Evolutionary conservation across 192 early-diverging fungal genomes (phyloP).

Genomic region (Mortierella claussenii): DNA sequence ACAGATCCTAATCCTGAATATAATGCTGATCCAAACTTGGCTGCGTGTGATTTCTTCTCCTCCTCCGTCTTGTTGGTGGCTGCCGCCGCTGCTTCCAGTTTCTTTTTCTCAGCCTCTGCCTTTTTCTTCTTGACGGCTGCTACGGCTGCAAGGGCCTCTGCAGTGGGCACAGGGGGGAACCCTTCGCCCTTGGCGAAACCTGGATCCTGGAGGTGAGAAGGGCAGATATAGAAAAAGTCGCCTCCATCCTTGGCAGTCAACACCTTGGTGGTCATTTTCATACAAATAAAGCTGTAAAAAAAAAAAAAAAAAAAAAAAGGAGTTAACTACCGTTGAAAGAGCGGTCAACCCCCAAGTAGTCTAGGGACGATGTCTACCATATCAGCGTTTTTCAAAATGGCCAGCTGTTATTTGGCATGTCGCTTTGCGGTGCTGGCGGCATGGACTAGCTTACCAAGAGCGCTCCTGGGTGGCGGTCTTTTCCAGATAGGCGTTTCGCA

Average conservation of each 20-base stretch:
- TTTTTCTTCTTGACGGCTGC: slow-evolving; percentile 50
- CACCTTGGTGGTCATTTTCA: slow-evolving; percentile 61
- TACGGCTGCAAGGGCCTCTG: slow-evolving; percentile 33
- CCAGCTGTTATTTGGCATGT: too few relatives aligned
- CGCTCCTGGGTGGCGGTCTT: slow-evolving; percentile 43
- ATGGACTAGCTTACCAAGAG: slow-evolving; percentile 46
- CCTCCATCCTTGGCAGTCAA: slow-evolving; percentile 59
- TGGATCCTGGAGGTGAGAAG: slow-evolving; percentile 56
- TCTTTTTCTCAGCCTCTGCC: slow-evolving; percentile 41
- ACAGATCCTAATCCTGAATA: slow-evolving; percentile 48
- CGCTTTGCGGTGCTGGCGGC: too few relatives aligned
- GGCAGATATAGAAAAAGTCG: slow-evolving; percentile 64
- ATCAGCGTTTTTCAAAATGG: too few relatives aligned
- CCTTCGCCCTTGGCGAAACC: slow-evolving; percentile 55
- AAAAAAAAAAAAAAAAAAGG: too few relatives aligned
- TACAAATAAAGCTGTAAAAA: slow-evolving; percentile 61
- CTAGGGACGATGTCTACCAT: too few relatives aligned
- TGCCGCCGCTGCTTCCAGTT: slow-evolving; percentile 24
- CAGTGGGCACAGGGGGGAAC: slow-evolving; percentile 35
- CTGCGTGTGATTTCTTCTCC: slow-evolving; percentile 31
- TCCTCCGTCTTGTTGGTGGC: slow-evolving; percentile 12
- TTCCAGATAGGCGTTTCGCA: slow-evolving; percentile 46
- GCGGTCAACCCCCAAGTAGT: too few relatives aligned
- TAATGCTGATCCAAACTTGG: slow-evolving; percentile 42
- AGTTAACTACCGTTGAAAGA: too few relatives aligned